These are phyloP conservation scores for Cymbopogon citratus DNA, from an alignment of 176 grass and related monocot genomes.

Conservation along the genomic window DNA sequence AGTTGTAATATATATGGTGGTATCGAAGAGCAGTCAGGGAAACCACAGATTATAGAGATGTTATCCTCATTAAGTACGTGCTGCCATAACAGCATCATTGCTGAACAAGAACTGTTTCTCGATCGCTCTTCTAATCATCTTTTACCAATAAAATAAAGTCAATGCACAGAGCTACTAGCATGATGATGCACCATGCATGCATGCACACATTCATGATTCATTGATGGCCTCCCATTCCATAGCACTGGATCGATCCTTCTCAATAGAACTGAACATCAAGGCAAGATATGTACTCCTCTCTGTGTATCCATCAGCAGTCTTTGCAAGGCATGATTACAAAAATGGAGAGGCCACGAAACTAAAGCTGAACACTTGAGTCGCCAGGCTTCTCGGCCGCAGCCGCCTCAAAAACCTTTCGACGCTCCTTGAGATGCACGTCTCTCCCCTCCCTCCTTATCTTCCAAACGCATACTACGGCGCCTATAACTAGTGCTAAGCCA, in stretches of 20 bases:
- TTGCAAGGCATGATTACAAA: constrained; percentile 36
- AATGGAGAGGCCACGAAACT: neutral
- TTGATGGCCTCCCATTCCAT: constrained; percentile 12
- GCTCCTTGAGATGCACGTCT: constrained; percentile 44
- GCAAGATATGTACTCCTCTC: neutral
- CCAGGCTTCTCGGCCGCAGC: constrained; percentile 38
- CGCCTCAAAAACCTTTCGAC: constrained; percentile 34
- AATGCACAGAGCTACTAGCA: constrained; percentile 16
- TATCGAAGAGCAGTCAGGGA: constrained; percentile 1
- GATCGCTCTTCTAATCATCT: neutral
- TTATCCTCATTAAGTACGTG: constrained; percentile 16
- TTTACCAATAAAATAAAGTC: neutral
- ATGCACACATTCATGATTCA: constrained; percentile 10
- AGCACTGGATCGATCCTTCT: constrained; percentile 8
- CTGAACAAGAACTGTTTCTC: constrained; percentile 21
- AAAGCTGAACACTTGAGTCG: constrained; percentile 33
- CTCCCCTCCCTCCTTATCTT: neutral
- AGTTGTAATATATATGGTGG: too few species aligned
- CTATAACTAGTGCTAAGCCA: constrained; percentile 49
- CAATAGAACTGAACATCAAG: constrained; percentile 14
- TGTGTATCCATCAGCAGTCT: constrained; percentile 28
- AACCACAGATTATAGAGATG: neutral
- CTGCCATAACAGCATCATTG: constrained; percentile 10
- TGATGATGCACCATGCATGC: constrained; percentile 39
- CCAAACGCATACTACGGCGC: neutral